A percentile compares a stretch with the other conserved stretches of the same genome.
Evolutionary conservation across 2,329 filamentous ascomycete species (phyloP).

Genomic region (Aspergillus sp.): DNA sequence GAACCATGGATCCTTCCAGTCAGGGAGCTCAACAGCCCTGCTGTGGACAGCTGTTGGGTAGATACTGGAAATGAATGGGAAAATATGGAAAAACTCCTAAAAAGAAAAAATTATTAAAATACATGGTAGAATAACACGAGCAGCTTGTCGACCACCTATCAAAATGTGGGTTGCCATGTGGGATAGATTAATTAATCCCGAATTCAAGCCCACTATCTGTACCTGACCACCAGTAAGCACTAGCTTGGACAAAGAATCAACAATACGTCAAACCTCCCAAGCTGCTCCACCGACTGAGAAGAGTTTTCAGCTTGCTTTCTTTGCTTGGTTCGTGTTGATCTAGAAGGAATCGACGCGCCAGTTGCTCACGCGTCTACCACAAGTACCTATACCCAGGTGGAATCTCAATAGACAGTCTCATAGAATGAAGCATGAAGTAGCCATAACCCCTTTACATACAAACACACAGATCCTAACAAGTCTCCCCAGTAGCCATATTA

Average conservation of each 20-base stretch:
- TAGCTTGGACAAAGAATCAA: background rate
- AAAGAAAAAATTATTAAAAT: background rate
- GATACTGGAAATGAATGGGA: no score
- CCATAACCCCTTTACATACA: background rate
- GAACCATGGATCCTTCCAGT: no score
- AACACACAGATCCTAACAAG: background rate
- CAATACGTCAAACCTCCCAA: no score
- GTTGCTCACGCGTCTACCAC: no score
- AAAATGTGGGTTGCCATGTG: background rate
- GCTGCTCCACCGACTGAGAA: no score
- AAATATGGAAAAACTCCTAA: no score
- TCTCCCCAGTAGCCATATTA: constrained; percentile 15
- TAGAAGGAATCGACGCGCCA: background rate
- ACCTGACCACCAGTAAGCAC: background rate
- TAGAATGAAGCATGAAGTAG: no score
- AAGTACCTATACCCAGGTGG: no score
- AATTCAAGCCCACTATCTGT: background rate
- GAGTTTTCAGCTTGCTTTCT: no score
- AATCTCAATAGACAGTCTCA: no score
- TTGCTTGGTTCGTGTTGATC: background rate
- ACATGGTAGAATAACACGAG: background rate
- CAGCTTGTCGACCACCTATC: background rate
- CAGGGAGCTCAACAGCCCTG: no score
- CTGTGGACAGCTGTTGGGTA: no score
- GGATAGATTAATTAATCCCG: background rate